Evolutionary conservation across 345 rosid genomes (phyloP), one percentile per base, ranked within the genome.

Genomic region (Atalantia buxifolia): DNA sequence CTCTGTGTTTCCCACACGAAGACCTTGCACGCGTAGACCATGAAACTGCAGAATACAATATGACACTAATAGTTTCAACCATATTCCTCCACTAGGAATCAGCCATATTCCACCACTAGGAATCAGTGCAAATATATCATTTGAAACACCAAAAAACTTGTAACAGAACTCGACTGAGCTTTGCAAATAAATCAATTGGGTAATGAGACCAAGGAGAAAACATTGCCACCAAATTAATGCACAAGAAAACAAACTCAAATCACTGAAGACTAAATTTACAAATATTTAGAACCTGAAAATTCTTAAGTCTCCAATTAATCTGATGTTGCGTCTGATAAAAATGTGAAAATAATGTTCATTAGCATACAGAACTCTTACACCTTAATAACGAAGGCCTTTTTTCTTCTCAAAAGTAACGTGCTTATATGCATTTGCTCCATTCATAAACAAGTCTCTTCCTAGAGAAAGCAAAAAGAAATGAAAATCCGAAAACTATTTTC

Each of bases 1-100:
- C 85, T 91, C 92, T 30, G 89, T 89, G 45, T 87, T 88, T 36
- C 94, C 94, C 66, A 91, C 90, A 75, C 94, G 92, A 70, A 86
- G 89, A 63, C 94, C 84, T 69, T 81, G 87, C 9, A 87, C 84
- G 2, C 86, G 81, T 64, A 88, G 78, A 42, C 92, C 88, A 72
- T 74, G 81, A 48, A 84, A 74, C 97, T 92, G 66, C 81, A 69
- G 62, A 31, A 61, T 73, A 40, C 16, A 70, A 28, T 18, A 50
- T 3, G 27, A 75, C 19, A 28, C 65, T 24, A 57, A 28, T 1
- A 30, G 28, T 6, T 33, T 28, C 66, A 74, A 18, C 56, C 67
- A 74, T 60, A 9, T 38, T 40, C 33, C 33, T 27, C 14, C 22
- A 14, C 56, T 40, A 8, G 9, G n/a, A n/a, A n/a, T n/a, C n/a